These are phyloP conservation scores for Clavariopsis aquatica DNA, from an alignment of 495 filamentous ascomycete genomes.

Conservation along the genomic window DNA sequence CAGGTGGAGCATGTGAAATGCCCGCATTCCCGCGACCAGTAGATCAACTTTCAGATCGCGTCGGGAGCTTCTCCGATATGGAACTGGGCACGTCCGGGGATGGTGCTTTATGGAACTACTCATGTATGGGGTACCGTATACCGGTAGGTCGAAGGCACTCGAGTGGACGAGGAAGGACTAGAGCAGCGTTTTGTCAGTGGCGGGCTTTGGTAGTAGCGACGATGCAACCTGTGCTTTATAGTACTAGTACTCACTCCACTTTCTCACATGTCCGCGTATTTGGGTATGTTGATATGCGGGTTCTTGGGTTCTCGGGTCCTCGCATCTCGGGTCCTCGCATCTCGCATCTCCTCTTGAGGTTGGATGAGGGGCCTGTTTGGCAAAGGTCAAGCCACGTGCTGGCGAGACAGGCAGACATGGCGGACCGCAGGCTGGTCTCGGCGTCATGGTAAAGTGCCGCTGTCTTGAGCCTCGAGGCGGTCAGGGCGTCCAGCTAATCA, in stretches of 20 bases:
- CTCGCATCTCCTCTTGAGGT: too few species aligned
- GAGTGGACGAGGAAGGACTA: too few species aligned
- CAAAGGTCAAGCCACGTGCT: slow-evolving; percentile 7
- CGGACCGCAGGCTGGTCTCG: not conserved
- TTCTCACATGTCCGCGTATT: not conserved
- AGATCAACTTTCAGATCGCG: not conserved
- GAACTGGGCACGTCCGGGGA: not conserved
- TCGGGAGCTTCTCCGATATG: not conserved
- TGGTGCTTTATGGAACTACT: not conserved
- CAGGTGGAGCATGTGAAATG: not conserved
- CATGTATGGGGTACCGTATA: too few species aligned
- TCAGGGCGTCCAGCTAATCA: not conserved
- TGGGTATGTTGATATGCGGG: too few species aligned
- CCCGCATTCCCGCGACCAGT: not conserved
- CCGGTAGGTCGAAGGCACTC: too few species aligned
- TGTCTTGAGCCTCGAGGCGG: not conserved
- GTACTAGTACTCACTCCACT: too few species aligned
- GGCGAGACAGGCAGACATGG: not conserved
- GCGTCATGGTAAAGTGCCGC: not conserved
- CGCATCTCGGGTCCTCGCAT: too few species aligned
- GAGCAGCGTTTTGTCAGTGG: not conserved
- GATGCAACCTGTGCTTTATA: not conserved
- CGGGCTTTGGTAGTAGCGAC: not conserved
- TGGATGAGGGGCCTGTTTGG: too few species aligned
- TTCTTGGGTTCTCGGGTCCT: too few species aligned